Percentiles rank a stretch among this genome's conserved stretches.
These are phyloP conservation scores for Saccharomycopsis fodiens DNA, from an alignment of 805 yeast species.

Conservation along the genomic window DNA sequence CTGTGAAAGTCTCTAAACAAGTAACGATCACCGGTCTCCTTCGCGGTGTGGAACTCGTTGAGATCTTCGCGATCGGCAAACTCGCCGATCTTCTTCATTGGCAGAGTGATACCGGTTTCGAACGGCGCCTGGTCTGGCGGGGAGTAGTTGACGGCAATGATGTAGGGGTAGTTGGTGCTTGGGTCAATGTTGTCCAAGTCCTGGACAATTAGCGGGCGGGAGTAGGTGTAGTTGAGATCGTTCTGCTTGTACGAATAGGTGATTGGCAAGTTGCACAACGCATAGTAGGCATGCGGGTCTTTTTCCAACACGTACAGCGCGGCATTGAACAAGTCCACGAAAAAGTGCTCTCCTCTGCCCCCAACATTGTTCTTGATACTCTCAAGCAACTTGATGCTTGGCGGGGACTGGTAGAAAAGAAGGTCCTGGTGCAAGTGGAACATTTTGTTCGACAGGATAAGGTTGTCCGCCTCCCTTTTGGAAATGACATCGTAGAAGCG, in stretches of 20 bases:
- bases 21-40: conserved; percentile 33
- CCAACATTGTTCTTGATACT: conserved; percentile 38
- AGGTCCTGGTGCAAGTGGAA: conserved; percentile 76
- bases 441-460: conserved; percentile 58
- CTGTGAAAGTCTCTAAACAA: conserved; percentile 48
- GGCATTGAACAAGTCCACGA: conserved; percentile 64
- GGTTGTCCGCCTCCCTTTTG: conserved; percentile 48
- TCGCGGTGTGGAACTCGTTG: conserved; percentile 25
- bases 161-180: conserved; percentile 28
- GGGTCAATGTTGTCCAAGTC: conserved; percentile 31
- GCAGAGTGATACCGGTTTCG: conserved; percentile 44
- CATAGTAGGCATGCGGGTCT: conserved; percentile 59
- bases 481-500: conserved; percentile 58
- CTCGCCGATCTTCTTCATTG: conserved; percentile 22
- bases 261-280: conserved; percentile 53
- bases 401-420: conserved; percentile 71
- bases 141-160: conserved; percentile 61
- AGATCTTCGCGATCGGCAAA: conserved; percentile 17
- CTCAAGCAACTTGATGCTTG: conserved; percentile 69
- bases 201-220: conserved; percentile 58
- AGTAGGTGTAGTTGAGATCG: conserved; percentile 51
- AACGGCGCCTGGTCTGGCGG: conserved; percentile 83
- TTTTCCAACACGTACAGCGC: conserved; percentile 44
- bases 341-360: conserved; percentile 59
- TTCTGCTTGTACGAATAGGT: conserved; percentile 53